Base-by-base conservation (phyloP, 768 basidiomycete genomes). In the Pleurotus ostreatus region DNA sequence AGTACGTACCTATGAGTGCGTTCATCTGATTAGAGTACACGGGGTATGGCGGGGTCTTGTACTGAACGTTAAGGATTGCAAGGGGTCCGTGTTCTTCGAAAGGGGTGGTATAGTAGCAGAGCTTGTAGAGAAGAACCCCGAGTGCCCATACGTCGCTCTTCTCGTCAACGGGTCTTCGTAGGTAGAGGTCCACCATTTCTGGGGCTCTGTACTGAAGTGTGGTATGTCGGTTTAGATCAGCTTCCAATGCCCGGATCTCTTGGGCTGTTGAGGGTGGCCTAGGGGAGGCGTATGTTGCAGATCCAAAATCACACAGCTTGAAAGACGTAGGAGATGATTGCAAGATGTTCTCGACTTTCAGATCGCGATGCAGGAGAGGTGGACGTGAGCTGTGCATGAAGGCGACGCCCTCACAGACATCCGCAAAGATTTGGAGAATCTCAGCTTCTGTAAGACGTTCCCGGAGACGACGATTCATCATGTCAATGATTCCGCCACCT, bases 401-500 rank as follows among this genome's bases (percentile, higher is more conserved):
- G 4, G 93, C 95, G 18, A 98, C 89, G 34, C 92, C 96, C 69
- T 99, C 97, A 66, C 94, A 97, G 22, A 98, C 92, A 67, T 98
- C 97, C 12, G 92, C 88, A 70, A 99, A 99, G 65, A 99, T 98
- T 70, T 94, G 94, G 53, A 99, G 79, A 64, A 99, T 98, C 71
- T 99, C 97, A 20, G 88, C 81, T 72, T 99, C 97, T 2, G 93
- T 95, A 41, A 98, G 80, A 22, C 97, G 85, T 72, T 98, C 94
- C 54, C 95, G 84, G 46, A 99, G 79, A 52, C 97, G 84, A 62
- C 94, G 85, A 71, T 99, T 99, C 92, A 99, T 94, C 88, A 98
- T 94, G 74, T 99, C 97, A 71, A 99, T 98, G 61, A 99, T 98
- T 37, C 97, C 97, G 39, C 97, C 97, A 47, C 94, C 94, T 93